Percentiles rank a stretch among this genome's conserved stretches.
Evolutionary conservation across 192 early-diverging fungal species (phyloP).

Genomic region (Linnemannia elongata): DNA sequence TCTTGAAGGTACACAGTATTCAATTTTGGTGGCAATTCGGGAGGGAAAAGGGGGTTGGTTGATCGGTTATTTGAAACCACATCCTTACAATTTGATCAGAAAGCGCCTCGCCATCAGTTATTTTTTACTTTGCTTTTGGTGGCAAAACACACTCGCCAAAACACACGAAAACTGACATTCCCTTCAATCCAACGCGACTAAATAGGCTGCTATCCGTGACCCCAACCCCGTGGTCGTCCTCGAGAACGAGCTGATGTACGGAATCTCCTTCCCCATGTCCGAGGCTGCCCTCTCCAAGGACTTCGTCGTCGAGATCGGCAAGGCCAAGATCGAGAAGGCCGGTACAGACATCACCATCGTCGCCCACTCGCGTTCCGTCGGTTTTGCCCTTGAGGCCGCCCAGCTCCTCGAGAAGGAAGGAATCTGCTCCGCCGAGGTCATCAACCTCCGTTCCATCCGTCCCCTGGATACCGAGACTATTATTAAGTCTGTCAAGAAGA

Average conservation of each 20-base stretch:
- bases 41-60: not conserved
- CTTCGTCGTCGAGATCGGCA: slow-evolving; percentile 91
- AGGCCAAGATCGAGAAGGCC: slow-evolving; percentile 79
- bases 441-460: slow-evolving; percentile 97
- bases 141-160: too few species aligned
- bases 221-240: slow-evolving; percentile 96
- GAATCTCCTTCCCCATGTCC: slow-evolving; percentile 85
- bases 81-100: not conserved
- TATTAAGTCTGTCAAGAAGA: slow-evolving; percentile 94
- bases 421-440: slow-evolving; percentile 83
- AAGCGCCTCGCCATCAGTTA: not conserved
- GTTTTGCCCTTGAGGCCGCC: slow-evolving; percentile 88
- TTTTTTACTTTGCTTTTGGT: not conserved
- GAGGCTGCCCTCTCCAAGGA: slow-evolving; percentile 74
- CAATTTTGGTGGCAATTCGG: not conserved
- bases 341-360: slow-evolving; percentile 93
- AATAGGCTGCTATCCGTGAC: slow-evolving; percentile 91
- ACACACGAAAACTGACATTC: not conserved
- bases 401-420: slow-evolving; percentile 83
- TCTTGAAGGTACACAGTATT: slow-evolving; percentile 75
- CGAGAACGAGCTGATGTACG: slow-evolving; percentile 98
- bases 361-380: slow-evolving; percentile 90
- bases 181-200: not conserved
- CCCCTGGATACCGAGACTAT: slow-evolving; percentile 93
- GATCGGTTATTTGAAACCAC: too few species aligned